Evolutionary conservation across 2,329 filamentous ascomycete species (phyloP), one percentile per base, ranked within the genome.

Genomic region (Fusarium palustre): DNA sequence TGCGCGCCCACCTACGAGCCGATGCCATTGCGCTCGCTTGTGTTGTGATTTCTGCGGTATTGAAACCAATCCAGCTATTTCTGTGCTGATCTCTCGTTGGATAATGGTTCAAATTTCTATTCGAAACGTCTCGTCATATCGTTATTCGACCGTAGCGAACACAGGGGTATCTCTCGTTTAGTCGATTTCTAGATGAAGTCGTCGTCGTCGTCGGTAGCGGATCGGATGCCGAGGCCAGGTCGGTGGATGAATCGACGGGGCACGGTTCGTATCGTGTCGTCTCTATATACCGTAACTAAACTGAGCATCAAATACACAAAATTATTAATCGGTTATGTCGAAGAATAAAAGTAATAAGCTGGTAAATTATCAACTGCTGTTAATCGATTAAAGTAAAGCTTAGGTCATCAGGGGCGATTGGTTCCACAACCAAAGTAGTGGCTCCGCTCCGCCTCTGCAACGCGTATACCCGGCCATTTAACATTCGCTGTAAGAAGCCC

Each of bases 1-100:
- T 88, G 69, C 91, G 86, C 49, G 88, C 90, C 84, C 88, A 92
- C 75, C 87, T 85, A 73, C 86, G 86, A 76, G 83, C 80, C 85
- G 88, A 88, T 47, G 67, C 67, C 68, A 70, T 70, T 63, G 55
- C 43, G 46, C 53, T 55, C 39, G 50, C 36, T 60, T 54, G 30
- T 50, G 46, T 47, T 16, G 41, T n/a, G 24, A 34, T 18, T 30
- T 28, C 20, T 47, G 25, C n/a, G 33, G 38, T 38, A 5, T 34
- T 10, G 38, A 22, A 45, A 41, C 38, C 58, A 50, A 45, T 47
- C 10, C 4, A 52, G 46, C 24, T 28, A 30, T 31, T 30, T 13
- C 45, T 20, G 39, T 43, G 45, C 53, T 36, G 66, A 55, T 50
- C 53, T 24, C 25, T 57, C 36, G 54, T 34, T 36, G 25, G 54